Conservation (phyloP, 768 basidiomycete genomes). For the Rhodotorula diobovata region DNA sequence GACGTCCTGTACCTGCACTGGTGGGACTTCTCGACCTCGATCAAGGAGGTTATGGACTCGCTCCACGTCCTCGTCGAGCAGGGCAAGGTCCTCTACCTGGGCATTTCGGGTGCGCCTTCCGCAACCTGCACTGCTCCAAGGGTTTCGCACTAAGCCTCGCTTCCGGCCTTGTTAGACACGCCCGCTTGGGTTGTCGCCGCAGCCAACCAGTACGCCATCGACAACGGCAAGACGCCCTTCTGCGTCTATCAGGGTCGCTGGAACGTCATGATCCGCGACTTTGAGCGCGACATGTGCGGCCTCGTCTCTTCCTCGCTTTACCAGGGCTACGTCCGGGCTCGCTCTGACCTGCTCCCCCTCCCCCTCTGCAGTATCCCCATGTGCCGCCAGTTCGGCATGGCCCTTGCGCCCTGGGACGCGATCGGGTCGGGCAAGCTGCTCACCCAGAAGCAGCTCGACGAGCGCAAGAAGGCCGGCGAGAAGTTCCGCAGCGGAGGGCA, state of each 20-base stretch:
- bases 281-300: conserved; percentile 54
- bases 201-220: conserved; percentile 56
- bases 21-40: conserved; percentile 40
- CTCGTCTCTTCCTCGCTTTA: background rate
- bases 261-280: conserved; percentile 53
- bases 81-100: conserved; percentile 56
- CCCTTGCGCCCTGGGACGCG: conserved; percentile 16
- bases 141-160: too few species aligned
- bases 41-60: conserved; percentile 59
- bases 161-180: conserved; percentile 44
- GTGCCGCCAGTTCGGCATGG: conserved; percentile 18
- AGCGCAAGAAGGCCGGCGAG: conserved; percentile 29
- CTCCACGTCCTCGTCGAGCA: conserved; percentile 55
- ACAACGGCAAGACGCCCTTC: conserved; percentile 56
- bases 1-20: conserved; percentile 54
- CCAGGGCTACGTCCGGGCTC: background rate
- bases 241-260: conserved; percentile 56
- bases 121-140: too few species aligned
- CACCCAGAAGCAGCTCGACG: conserved; percentile 18
- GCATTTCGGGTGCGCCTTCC: conserved; percentile 49
- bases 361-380: conserved; percentile 9
- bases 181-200: conserved; percentile 56
- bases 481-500: background rate
- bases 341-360: background rate
- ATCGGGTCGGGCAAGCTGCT: conserved; percentile 24